Percentiles rank a stretch among this genome's conserved stretches.
These are phyloP conservation scores for Cryptosporidium meleagridis DNA, from an alignment of 169 alveolate genomes.

Conservation along the genomic window DNA sequence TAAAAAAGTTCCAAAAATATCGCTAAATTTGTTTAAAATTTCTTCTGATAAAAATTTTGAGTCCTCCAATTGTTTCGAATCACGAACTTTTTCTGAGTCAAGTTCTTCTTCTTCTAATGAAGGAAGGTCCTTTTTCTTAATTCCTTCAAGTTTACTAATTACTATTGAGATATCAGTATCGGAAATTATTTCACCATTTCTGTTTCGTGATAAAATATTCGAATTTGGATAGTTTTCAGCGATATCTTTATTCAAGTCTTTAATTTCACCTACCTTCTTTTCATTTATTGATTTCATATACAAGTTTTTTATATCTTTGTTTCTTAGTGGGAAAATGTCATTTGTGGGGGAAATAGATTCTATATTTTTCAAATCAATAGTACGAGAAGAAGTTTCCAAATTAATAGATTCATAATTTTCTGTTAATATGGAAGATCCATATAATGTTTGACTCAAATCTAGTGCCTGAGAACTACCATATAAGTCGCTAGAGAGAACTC, in stretches of 20 bases:
- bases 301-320: conserved; percentile 30
- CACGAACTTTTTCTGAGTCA: background rate
- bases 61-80: background rate
- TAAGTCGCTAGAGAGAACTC: conserved; percentile 42
- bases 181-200: conserved; percentile 10
- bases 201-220: background rate
- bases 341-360: conserved; percentile 63
- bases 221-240: conserved; percentile 70
- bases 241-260: conserved; percentile 17
- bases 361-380: background rate
- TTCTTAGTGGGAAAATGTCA: conserved; percentile 50
- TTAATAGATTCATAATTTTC: background rate
- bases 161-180: conserved; percentile 13
- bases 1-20: conserved; percentile 31
- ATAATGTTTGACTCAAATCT: conserved; percentile 51
- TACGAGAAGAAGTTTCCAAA: background rate
- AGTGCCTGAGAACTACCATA: background rate
- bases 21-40: conserved; percentile 31
- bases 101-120: conserved; percentile 41
- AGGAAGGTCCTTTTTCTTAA: conserved; percentile 12
- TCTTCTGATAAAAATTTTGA: conserved; percentile 10
- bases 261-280: conserved; percentile 2
- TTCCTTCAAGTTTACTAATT: conserved; percentile 6
- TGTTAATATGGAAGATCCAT: conserved; percentile 6
- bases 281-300: conserved; percentile 51